phyloP scores from a whole-genome alignment of 495 filamentous ascomycete species.

The Penicillium nucicola region DNA sequence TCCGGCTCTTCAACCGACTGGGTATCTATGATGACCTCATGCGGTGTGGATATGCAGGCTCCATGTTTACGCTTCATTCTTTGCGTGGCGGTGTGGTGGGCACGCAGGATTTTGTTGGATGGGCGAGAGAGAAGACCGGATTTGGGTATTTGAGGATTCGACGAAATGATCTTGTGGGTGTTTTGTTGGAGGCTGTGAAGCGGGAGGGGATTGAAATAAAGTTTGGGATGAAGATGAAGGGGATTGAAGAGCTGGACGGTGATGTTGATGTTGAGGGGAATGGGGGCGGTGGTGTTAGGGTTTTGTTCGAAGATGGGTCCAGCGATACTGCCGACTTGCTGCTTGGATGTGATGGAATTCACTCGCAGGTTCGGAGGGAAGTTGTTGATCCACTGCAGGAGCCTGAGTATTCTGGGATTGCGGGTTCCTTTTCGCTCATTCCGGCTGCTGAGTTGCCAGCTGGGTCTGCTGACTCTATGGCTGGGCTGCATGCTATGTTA shows the following conservation, averaged over 20 bases:
- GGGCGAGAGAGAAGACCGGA: conserved; percentile 20
- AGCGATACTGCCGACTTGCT: conserved; percentile 44
- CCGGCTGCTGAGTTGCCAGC: conserved; percentile 13
- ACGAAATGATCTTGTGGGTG: conserved; percentile 25
- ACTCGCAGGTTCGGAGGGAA: conserved; percentile 32
- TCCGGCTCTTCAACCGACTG: conserved; percentile 41
- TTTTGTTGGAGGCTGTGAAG: conserved; percentile 21
- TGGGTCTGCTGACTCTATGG: conserved; percentile 2
- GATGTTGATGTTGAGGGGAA: conserved; percentile 12
- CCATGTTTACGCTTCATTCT: conserved; percentile 30
- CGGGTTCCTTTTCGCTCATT: conserved; percentile 44
- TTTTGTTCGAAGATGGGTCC: conserved; percentile 28
- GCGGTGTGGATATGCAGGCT: conserved; percentile 16
- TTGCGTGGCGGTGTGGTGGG: conserved; percentile 23
- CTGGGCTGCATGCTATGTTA: conserved; percentile 40
- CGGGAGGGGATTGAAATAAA: conserved; percentile 20
- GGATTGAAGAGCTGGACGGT: conserved; percentile 8
- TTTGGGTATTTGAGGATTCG: conserved; percentile 36
- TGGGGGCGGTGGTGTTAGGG: conserved; percentile 9
- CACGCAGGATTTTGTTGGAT: conserved; percentile 14
- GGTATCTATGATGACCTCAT: conserved; percentile 29
- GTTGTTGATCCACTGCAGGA: conserved; percentile 26
- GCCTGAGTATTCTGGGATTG: conserved; percentile 32
- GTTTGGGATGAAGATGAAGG: conserved; percentile 16
- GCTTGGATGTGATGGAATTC: conserved; percentile 58